Base-by-base conservation (phyloP, 1,139 yeast genomes). In the Yamadazyma blattariae region DNA sequence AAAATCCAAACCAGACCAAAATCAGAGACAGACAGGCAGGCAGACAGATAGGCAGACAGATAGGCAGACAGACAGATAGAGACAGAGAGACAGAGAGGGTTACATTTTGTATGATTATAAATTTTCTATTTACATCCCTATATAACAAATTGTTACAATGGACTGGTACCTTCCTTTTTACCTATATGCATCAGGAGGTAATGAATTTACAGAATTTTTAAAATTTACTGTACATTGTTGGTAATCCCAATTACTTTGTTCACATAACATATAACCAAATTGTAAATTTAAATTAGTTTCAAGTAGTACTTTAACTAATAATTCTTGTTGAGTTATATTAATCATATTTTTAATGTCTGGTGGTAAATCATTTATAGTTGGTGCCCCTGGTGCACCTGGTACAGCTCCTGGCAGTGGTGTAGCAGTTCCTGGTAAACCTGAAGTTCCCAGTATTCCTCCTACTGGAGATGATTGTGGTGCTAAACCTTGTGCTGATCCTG, bases 221-320 rank as follows among this genome's bases (percentile, higher is more conserved):
- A 90, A 92, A 43, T 87, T 81, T 32, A 71, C 71, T 16, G 79
- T 66, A 27, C 96, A 90, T 39, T 67, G 74, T 32, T 77, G 80
- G 48, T 77, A 81, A 58, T 87, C 84, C 90, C 95, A 90, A 37
- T 77, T 73, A 50, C 96, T 88, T 57, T 89, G 96, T 53, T 89
- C 90, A 36, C 92, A 84, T 34, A 94, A 73, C 88, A 90, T 79
- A 24, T 81, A 63, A 1, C 94, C 87, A 56, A 81, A 92, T 49
- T 85, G 85, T 18, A 86, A 68, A 47, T 77, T 89, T 45, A 92
- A 65, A 37, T 81, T 78, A 0, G 97, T 92, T 46, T 85, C 89
- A 32, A 74, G 59, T 59, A 83, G 75, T 19, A 92, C 64, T 48
- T 75, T 80, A 18, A 76, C 73, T 17, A 87, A 70, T 8, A 87